Conservation (phyloP, 306 rosid genomes). For the Ormosia semicastrata region DNA sequence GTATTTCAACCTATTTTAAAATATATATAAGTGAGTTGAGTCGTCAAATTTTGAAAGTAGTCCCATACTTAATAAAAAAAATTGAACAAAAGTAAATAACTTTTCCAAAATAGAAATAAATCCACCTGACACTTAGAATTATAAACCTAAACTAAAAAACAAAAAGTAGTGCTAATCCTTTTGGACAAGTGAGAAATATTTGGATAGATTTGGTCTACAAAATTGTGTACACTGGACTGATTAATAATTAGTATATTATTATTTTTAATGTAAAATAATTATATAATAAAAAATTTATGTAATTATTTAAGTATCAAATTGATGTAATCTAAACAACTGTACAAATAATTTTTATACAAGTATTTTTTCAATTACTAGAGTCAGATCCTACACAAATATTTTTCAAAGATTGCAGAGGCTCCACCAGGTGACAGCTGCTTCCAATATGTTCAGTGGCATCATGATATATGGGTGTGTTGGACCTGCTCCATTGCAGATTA, state of each 20-base stretch:
- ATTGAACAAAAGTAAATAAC: not conserved
- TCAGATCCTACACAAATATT: not conserved
- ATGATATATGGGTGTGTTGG: not conserved
- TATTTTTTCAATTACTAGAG: not conserved
- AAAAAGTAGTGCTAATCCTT: not conserved
- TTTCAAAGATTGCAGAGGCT: not conserved
- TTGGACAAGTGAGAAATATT: not conserved
- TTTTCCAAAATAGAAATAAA: not conserved
- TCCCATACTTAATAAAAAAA: not conserved
- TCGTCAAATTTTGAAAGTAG: not conserved
- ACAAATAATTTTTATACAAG: too few species aligned
- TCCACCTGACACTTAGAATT: constrained; percentile 20
- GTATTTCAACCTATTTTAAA: too few species aligned
- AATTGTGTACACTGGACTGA: too few species aligned
- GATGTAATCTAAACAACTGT: too few species aligned
- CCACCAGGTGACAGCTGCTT: not conserved
- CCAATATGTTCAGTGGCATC: not conserved
- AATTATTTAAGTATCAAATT: too few species aligned
- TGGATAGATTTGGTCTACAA: too few species aligned
- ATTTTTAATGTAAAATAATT: too few species aligned
- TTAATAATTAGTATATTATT: too few species aligned
- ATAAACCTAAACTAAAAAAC: not conserved
- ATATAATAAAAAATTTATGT: too few species aligned
- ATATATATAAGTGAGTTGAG: not conserved
- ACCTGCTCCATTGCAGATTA: not conserved